Conservation (phyloP, 768 basidiomycete genomes). For the Jaapia argillacea region DNA sequence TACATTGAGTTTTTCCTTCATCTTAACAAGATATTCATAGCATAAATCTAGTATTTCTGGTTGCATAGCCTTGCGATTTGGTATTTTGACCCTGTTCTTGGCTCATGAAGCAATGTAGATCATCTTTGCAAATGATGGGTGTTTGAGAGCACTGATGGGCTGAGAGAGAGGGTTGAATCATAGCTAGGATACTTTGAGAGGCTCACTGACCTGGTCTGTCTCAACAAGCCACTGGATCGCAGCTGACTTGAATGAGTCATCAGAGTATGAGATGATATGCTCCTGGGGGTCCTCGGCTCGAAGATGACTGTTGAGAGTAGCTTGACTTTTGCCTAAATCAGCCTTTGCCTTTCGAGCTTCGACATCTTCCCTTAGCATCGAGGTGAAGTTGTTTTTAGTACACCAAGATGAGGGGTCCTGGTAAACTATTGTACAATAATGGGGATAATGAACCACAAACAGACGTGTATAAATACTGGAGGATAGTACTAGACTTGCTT, state of each 20-base stretch:
- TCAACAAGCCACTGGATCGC: neutral
- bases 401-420: too few relatives aligned
- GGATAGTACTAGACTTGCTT: too few relatives aligned
- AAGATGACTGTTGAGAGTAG: neutral
- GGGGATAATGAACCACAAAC: too few relatives aligned
- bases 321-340: neutral
- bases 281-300: neutral
- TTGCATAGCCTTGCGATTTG: neutral
- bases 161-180: neutral
- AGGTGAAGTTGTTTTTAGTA: neutral
- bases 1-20: neutral
- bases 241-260: conserved; percentile 6
- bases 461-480: too few relatives aligned
- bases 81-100: neutral
- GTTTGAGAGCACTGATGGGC: neutral
- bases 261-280: neutral
- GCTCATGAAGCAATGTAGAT: neutral
- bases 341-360: neutral
- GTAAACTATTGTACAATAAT: too few relatives aligned
- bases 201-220: neutral
- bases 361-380: neutral
- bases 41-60: neutral
- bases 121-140: neutral
- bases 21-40: neutral
- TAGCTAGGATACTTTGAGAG: neutral